Conservation (phyloP, 2,329 filamentous ascomycete species). For the Aspergillus felis region DNA sequence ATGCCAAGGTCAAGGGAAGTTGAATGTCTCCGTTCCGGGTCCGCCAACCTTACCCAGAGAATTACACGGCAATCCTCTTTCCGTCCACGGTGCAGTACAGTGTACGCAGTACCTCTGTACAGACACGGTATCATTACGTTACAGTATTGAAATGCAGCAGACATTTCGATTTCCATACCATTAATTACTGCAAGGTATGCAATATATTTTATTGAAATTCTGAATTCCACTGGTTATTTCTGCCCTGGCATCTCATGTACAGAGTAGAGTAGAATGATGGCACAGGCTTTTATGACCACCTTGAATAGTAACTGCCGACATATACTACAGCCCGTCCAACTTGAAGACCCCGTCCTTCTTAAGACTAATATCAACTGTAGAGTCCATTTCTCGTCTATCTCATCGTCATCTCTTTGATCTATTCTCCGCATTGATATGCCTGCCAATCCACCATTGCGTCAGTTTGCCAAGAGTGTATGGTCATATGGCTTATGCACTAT, state of each 20-base stretch:
- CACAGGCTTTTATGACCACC: too few relatives aligned
- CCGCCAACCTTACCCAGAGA: not conserved
- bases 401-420: not conserved
- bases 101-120: too few relatives aligned
- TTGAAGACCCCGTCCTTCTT: not conserved
- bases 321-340: too few relatives aligned
- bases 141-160: not conserved
- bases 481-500: not conserved
- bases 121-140: not conserved
- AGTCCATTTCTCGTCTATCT: not conserved
- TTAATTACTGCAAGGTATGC: not conserved
- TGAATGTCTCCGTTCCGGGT: not conserved
- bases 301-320: not conserved
- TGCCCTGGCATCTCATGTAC: too few relatives aligned
- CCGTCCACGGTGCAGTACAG: not conserved
- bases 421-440: not conserved
- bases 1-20: not conserved
- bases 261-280: too few relatives aligned
- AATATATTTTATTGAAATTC: not conserved
- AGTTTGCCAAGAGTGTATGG: not conserved
- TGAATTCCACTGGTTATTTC: not conserved
- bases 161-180: too few relatives aligned
- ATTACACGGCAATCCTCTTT: not conserved
- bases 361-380: too few relatives aligned
- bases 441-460: too few relatives aligned